Evolutionary conservation across 2,329 filamentous ascomycete genomes (phyloP).

Genomic region (Fusarium continuum): DNA sequence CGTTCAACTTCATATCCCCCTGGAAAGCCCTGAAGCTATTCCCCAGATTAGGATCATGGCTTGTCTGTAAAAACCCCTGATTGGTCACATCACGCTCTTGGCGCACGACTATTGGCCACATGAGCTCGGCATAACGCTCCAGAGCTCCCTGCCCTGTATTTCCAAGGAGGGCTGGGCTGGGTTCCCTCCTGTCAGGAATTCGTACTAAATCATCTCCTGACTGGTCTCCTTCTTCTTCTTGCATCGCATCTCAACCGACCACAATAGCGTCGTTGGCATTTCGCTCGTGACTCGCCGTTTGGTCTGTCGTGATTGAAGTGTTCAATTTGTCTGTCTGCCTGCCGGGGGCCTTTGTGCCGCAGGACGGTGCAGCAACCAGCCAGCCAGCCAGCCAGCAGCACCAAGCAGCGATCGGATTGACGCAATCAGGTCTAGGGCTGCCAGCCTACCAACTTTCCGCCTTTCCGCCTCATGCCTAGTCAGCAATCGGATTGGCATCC

Average conservation of each 20-base stretch:
- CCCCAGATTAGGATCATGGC: conserved; percentile 30
- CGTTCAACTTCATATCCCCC: conserved; percentile 5
- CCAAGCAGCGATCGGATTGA: conserved; percentile 29
- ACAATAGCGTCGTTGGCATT: conserved; percentile 24
- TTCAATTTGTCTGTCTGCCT: conserved; percentile 20
- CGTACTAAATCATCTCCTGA: conserved; percentile 39
- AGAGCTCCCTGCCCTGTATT: conserved; percentile 19
- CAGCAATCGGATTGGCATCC: conserved; percentile 31
- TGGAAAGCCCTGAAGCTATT: conserved; percentile 24
- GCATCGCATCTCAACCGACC: conserved; percentile 34
- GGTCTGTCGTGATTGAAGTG: conserved; percentile 19
- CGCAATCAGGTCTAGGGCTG: conserved; percentile 37
- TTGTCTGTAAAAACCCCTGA: not conserved
- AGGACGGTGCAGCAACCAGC: conserved; percentile 30
- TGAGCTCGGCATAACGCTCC: conserved; percentile 4
- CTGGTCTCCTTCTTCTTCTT: conserved; percentile 19
- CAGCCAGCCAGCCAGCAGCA: not conserved
- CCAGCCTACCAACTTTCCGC: conserved; percentile 18
- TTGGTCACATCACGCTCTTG: conserved; percentile 5
- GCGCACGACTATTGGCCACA: conserved; percentile 19
- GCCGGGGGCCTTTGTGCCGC: conserved; percentile 37
- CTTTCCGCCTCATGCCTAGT: conserved; percentile 32
- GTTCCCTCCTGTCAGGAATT: conserved; percentile 28
- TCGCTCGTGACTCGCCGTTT: conserved; percentile 23
- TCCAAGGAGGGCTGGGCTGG: conserved; percentile 27